These are phyloP conservation scores for Paramecium pentaurelia DNA, from an alignment of 73 alveolate species.

Conservation along the genomic window DNA sequence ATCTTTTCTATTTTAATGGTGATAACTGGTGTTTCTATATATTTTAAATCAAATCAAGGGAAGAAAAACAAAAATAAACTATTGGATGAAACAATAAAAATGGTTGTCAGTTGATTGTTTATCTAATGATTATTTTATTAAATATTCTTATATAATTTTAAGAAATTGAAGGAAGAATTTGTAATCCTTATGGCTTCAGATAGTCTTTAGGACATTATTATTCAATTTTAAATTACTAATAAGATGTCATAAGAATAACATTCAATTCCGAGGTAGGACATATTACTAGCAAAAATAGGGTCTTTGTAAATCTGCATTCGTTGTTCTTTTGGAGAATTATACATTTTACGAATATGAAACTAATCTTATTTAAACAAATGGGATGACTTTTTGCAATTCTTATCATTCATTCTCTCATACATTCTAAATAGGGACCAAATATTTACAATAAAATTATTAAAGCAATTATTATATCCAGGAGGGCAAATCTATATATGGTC, in stretches of 20 bases:
- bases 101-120: neutral
- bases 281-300: neutral
- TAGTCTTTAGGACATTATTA: neutral
- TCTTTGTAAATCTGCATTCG: neutral
- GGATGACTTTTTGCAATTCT: neutral
- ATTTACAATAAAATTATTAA: neutral
- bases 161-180: neutral
- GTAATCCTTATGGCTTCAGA: neutral
- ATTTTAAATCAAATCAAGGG: neutral
- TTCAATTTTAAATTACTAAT: neutral
- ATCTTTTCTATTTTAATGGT: neutral
- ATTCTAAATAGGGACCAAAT: neutral
- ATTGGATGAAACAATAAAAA: neutral
- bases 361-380: neutral
- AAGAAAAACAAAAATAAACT: neutral
- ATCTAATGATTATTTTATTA: neutral
- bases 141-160: neutral
- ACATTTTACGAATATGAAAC: neutral
- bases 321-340: neutral
- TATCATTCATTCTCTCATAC: neutral
- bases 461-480: neutral
- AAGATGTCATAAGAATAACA: neutral
- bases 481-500: neutral
- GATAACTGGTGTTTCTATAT: neutral
- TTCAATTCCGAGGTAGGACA: neutral